A percentile compares a stretch with the other conserved stretches of the same genome.
Conservation (phyloP, 805 yeast genomes). For the Starmerella scarabaei region DNA sequence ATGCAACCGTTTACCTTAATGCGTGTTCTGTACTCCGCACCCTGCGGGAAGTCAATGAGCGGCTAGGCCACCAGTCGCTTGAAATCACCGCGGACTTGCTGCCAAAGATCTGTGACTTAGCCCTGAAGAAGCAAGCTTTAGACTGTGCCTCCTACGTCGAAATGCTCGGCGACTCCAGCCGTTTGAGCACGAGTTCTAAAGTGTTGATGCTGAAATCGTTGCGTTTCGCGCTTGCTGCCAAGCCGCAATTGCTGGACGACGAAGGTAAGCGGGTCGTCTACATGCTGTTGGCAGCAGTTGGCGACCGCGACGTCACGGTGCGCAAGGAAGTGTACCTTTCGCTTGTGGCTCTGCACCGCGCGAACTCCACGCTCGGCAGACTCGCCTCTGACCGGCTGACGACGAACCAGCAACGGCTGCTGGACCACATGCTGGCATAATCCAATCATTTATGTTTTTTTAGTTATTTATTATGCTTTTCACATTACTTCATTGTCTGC, state of each 20-base stretch:
- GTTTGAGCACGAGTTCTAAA: neutral
- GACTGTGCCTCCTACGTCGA: neutral
- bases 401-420: conserved; percentile 23
- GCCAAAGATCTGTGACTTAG: conserved; percentile 2
- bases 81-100: conserved; percentile 10
- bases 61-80: conserved; percentile 5
- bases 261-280: neutral
- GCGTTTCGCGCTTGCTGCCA: neutral
- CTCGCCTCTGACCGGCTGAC: conserved; percentile 15
- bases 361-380: conserved; percentile 9
- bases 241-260: conserved; percentile 1
- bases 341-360: conserved; percentile 15
- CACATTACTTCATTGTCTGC: too few species aligned
- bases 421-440: conserved; percentile 22
- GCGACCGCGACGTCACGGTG: conserved; percentile 19
- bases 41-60: conserved; percentile 9
- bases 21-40: conserved; percentile 13
- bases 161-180: neutral
- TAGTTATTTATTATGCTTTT: too few species aligned
- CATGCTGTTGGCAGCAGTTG: conserved; percentile 1
- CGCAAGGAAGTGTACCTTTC: conserved; percentile 25
- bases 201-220: conserved; percentile 2
- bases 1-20: conserved; percentile 12
- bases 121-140: neutral
- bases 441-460: too few species aligned